Evolutionary conservation across 306 rosid species (phyloP).

Genomic region (Inga leiocalycina): DNA sequence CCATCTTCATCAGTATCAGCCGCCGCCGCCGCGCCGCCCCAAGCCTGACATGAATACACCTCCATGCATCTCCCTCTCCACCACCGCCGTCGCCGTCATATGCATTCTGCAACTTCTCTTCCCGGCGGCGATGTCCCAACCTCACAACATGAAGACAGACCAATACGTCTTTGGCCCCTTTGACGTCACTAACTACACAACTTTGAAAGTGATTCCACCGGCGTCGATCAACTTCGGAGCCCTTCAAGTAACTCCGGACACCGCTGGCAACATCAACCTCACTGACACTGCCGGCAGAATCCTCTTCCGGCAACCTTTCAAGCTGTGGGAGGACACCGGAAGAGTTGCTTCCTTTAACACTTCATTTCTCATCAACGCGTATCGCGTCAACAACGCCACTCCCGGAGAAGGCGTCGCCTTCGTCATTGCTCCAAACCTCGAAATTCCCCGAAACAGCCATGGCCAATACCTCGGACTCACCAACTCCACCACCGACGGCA

Average conservation of each 20-base stretch:
- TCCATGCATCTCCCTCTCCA: not conserved
- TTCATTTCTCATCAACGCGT: slow-evolving; percentile 61
- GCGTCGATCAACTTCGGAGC: slow-evolving; percentile 55
- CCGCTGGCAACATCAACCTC: slow-evolving; percentile 40
- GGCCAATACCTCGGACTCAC: slow-evolving; percentile 74
- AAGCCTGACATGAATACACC: slow-evolving; percentile 21
- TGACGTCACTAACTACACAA: slow-evolving; percentile 15
- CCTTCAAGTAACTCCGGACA: slow-evolving; percentile 71
- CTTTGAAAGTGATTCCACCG: not conserved
- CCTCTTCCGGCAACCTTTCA: slow-evolving; percentile 41
- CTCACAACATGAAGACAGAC: not conserved
- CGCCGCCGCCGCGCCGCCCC: not conserved
- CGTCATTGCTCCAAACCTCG: slow-evolving; percentile 45
- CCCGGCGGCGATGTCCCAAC: slow-evolving; percentile 32
- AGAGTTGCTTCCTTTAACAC: slow-evolving; percentile 60
- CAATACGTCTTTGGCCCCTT: slow-evolving; percentile 46
- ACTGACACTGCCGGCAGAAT: slow-evolving; percentile 51
- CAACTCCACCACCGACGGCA: slow-evolving; percentile 66
- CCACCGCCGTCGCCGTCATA: not conserved
- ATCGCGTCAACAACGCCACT: slow-evolving; percentile 24
- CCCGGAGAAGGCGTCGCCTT: slow-evolving; percentile 77
- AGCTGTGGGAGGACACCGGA: slow-evolving; percentile 47
- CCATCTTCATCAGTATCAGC: not conserved
- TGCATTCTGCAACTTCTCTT: slow-evolving; percentile 23
- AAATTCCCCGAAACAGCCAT: slow-evolving; percentile 41